phyloP scores from a whole-genome alignment of 805 yeast genomes.

The Kazachstania kunashirensis region DNA sequence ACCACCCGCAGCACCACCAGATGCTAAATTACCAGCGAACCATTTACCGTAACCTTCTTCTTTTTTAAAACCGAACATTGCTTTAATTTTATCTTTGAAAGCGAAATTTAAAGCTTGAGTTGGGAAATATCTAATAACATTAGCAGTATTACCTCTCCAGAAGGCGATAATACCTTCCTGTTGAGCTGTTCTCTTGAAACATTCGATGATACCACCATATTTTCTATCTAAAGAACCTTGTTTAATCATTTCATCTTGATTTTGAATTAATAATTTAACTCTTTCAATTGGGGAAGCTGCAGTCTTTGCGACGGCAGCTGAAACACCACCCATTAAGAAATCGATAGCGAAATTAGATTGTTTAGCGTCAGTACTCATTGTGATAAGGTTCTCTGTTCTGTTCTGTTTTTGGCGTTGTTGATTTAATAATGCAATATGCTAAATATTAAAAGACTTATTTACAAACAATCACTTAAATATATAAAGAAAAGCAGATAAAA shows the following conservation, averaged over 20 bases:
- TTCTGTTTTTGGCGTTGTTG: too few relatives aligned
- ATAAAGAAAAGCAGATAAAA: too few relatives aligned
- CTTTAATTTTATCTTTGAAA: conserved; percentile 95
- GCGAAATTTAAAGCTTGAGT: conserved; percentile 98
- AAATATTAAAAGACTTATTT: not conserved
- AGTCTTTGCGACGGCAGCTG: conserved; percentile 97
- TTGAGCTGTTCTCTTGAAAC: conserved; percentile 90
- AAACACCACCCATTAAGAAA: conserved; percentile 89
- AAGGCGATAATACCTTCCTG: conserved; percentile 86
- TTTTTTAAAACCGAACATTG: conserved; percentile 94
- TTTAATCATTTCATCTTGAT: conserved; percentile 97
- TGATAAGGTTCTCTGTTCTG: too few relatives aligned
- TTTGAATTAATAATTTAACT: conserved; percentile 91
- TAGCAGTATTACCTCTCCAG: conserved; percentile 99
- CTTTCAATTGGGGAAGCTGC: conserved; percentile 98
- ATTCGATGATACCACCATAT: conserved; percentile 86
- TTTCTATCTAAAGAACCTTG: conserved; percentile 85
- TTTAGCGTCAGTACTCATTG: conserved; percentile 21
- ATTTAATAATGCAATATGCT: too few relatives aligned
- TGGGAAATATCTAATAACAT: conserved; percentile 98
- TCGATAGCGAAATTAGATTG: conserved; percentile 45
- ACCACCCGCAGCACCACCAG: conserved; percentile 99
- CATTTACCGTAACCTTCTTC: conserved; percentile 85
- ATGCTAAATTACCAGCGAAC: conserved; percentile 97
- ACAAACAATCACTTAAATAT: not conserved